These are phyloP conservation scores for Huntiella bhutanensis DNA, from an alignment of 2,329 filamentous ascomycete genomes.

Conservation along the genomic window DNA sequence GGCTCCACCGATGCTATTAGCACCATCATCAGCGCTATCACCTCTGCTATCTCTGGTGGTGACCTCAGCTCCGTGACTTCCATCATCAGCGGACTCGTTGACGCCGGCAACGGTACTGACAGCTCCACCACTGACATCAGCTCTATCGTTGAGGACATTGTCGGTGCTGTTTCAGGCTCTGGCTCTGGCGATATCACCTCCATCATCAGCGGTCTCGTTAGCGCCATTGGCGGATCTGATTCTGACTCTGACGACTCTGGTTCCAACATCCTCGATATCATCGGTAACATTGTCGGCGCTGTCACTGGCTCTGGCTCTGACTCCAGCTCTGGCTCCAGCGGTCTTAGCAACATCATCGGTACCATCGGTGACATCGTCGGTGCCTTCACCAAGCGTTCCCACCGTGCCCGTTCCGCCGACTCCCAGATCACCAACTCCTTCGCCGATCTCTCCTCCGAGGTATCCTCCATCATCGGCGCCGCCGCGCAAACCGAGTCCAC, in stretches of 20 bases:
- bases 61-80: too few species aligned
- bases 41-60: neutral
- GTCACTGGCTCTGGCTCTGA: neutral
- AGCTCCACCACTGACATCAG: neutral
- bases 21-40: too few species aligned
- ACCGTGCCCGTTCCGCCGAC: too few species aligned
- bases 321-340: neutral
- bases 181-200: neutral
- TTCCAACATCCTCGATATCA: neutral
- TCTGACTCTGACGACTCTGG: neutral
- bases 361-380: too few species aligned
- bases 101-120: neutral
- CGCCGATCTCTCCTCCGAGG: neutral
- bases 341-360: neutral
- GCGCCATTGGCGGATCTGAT: neutral
- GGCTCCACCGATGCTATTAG: too few species aligned
- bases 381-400: too few species aligned
- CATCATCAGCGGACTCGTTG: neutral
- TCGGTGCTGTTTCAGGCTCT: neutral
- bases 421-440: neutral
- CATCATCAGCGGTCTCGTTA: neutral
- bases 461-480: constrained; percentile 1
- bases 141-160: neutral
- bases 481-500: constrained; percentile 2
- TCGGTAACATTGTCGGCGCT: neutral